Base-by-base conservation (phyloP, 2,329 filamentous ascomycete genomes). In the Leptosphaerulina australis region DNA sequence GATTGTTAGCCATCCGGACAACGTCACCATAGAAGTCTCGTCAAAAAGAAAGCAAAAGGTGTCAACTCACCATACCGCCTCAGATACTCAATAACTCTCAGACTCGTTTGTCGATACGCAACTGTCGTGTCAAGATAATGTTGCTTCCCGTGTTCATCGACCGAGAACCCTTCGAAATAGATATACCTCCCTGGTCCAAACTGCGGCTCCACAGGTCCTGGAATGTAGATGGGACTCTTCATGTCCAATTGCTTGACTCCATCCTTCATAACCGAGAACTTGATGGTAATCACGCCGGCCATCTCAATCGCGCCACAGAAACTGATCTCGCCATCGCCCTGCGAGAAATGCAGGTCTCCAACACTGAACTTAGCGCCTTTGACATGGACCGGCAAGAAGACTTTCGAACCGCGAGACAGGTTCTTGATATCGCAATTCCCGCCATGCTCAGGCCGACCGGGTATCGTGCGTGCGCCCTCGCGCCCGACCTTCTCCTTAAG, bases 391-490 rank as follows among this genome's bases (percentile, higher is more conserved):
- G 92, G 92, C 0, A 96, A 81, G 69, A 91, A 96, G 0, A 95
- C 88, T 67, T 92, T 93, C 50, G 82, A 87, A 2, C 90, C 90
- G 5, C 90, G 79, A 1, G 83, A 88, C 22, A 95, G 78, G 63
- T 94, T 94, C 77, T 95, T 95, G 72, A 95, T 94, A 60, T 96
- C 91, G 68, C 90, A 94, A 65, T 96, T 96, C 0, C 91, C 92
- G 11, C 92, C 92, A 62, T 95, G 88, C 64, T 95, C 91, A 0
- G 91, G 90, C 0, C 91, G 79, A 2, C 91, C 83, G 40, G 91
- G 91, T 37, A 97, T 88, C 0, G 92, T 96, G 28, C 92, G 77
- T 0, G 92, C 92, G 1, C 91, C 91, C 66, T 96, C 90, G 9
- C 74, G 79, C 0, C 84, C 90, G 17, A 96, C 81, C 67, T 85